A percentile compares a stretch with the other conserved stretches of the same genome.
Conservation (phyloP, 176 grass and related monocot species). For the Calamus simplicifolius region DNA sequence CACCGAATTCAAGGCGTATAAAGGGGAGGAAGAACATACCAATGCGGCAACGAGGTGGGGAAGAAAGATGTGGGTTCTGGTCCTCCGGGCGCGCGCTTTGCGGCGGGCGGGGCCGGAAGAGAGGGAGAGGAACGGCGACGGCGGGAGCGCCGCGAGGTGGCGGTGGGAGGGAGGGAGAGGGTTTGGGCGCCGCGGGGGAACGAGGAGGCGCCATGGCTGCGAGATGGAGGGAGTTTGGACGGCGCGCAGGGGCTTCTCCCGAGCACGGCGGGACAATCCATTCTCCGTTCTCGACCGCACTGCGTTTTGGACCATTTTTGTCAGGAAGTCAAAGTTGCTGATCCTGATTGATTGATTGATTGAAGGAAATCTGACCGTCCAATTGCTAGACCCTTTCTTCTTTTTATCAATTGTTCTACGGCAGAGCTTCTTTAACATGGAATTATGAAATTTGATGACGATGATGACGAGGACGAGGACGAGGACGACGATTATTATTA, state of each 20-base stretch:
- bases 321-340: no score
- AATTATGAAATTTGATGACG: no score
- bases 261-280: conserved; percentile 34
- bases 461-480: no score
- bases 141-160: conserved; percentile 9
- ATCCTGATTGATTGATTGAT: no score
- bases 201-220: background rate
- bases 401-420: no score
- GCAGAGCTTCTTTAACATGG: no score
- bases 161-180: background rate
- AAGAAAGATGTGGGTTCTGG: conserved; percentile 18
- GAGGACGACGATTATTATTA: no score
- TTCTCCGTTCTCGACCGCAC: background rate
- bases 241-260: conserved; percentile 13
- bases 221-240: background rate
- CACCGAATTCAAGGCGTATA: background rate
- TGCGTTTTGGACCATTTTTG: background rate
- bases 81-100: conserved; percentile 11
- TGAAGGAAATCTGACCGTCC: no score
- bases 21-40: conserved; percentile 16
- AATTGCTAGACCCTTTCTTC: no score
- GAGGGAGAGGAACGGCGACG: conserved; percentile 28
- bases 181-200: conserved; percentile 12
- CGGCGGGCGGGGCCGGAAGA: conserved; percentile 9
- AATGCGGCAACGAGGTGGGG: conserved; percentile 34